Base-by-base conservation (phyloP, 2,329 filamentous ascomycete species). In the Bipolaris victoriae region DNA sequence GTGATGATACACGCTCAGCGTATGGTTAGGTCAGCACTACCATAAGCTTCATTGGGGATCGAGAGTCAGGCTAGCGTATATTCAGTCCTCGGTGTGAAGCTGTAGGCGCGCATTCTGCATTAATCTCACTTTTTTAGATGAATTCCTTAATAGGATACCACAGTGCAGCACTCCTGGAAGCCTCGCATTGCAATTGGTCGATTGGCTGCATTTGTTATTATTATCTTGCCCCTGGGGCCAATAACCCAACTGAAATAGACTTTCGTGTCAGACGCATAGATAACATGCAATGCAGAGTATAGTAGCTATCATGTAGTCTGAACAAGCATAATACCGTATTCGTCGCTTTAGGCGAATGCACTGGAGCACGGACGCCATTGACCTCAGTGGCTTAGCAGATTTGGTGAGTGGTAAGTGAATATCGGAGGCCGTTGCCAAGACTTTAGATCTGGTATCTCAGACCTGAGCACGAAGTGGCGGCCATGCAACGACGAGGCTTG, bases 1-100 rank as follows among this genome's bases (percentile, higher is more conserved):
- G n/a, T 13, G 3, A 29, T 20, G 40, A 20, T n/a, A 53, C 47
- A 13, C 45, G 26, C 49, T 47, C 47, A 53, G 44, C 37, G 29
- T 15, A 44, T 31, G 37, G 15, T 37, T 35, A 36, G 48, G 54
- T 52, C 49, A 52, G 54, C 49, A 47, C 49, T 47, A 44, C 48
- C 26, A 44, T 16, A 36, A 41, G 16, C 43, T 47, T 44, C 20
- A 46, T 36, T 20, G 37, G 15, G 36, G 10, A 33, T 43, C 39
- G n/a, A 43, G 51, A 43, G 45, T 45, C 22, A 54, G 35, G 37
- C 13, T 13, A 33, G 44, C 13, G 16, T 46, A 24, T 36, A 36
- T 48, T 40, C 24, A 13, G 31, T 26, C 46, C 39, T 15, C 29
- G 29, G 46, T 46, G 46, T 36, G 7, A 24, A 16, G 5, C n/a